Percentiles rank a stretch among this genome's conserved stretches.
These are phyloP conservation scores for Cyclaneusma minus DNA, from an alignment of 2,329 filamentous ascomycete genomes.

Conservation along the genomic window DNA sequence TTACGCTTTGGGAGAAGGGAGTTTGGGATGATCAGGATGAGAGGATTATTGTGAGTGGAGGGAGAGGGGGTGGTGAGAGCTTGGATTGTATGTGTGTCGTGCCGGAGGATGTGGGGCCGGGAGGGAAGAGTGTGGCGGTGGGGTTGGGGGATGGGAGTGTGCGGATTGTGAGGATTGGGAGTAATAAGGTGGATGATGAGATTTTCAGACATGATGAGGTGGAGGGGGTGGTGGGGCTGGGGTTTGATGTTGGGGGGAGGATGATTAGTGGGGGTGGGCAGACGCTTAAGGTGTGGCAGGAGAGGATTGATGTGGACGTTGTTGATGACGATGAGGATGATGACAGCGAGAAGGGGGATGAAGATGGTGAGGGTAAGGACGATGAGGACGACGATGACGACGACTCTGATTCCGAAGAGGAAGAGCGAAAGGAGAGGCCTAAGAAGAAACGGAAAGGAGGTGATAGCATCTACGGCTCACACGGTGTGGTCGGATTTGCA, in stretches of 20 bases:
- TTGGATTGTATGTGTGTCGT: slow-evolving; percentile 63
- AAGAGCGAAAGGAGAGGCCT: slow-evolving; percentile 27
- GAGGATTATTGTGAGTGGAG: slow-evolving; percentile 52
- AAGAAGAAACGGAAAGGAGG: slow-evolving; percentile 20
- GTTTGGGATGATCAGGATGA: slow-evolving; percentile 94
- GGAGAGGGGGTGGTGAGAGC: slow-evolving; percentile 52
- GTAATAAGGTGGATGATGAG: slow-evolving; percentile 54
- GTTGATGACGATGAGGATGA: slow-evolving; percentile 29
- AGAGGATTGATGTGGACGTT: slow-evolving; percentile 41
- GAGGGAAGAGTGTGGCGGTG: slow-evolving; percentile 60
- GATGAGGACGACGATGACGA: slow-evolving; percentile 27
- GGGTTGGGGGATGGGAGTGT: slow-evolving; percentile 71
- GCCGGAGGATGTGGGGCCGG: slow-evolving; percentile 51
- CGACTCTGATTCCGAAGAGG: slow-evolving; percentile 28
- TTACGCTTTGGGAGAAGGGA: slow-evolving; percentile 89
- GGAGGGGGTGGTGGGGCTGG: slow-evolving; percentile 69
- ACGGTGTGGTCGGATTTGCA: no score
- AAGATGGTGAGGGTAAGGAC: slow-evolving; percentile 30
- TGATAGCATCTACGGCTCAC: no score
- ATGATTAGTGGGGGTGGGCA: slow-evolving; percentile 82
- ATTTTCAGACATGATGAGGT: slow-evolving; percentile 61
- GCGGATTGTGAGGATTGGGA: slow-evolving; percentile 59
- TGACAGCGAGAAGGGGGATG: no score
- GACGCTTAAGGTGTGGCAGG: slow-evolving; percentile 79
- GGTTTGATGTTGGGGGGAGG: slow-evolving; percentile 70